Evolutionary conservation across 2,329 filamentous ascomycete genomes (phyloP), one percentile per base, ranked within the genome.

Genomic region (Volutella citrinella): DNA sequence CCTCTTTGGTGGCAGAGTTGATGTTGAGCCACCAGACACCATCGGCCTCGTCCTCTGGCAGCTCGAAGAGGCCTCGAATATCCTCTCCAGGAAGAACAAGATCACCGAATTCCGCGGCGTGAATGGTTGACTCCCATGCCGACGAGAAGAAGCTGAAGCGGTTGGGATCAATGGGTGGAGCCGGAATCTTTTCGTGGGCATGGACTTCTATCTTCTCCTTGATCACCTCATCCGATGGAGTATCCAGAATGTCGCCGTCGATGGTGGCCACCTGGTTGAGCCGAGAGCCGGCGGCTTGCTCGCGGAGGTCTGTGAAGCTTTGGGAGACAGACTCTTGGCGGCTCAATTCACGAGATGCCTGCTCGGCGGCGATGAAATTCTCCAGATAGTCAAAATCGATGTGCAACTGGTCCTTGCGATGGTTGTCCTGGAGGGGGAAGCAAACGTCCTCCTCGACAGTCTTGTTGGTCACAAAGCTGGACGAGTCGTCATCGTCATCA

Each of bases 1-100:
- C 93, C 39, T 91, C 89, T 55, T 90, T 86, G 2, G 84, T 90
- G 3, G 91, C 88, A 49, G 87, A 88, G 58, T 91, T 84, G 59
- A 96, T 84, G 54, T 98, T 95, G 31, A 98, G 74, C 93, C 93
- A 98, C 90, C 91, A 98, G n/a, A 95, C 90, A 52, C 91, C 91
- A 50, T 89, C 74, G 3, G 67, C 62, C 42, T 80, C 77, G 19
- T 74, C 72, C 32, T 72, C 79, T 7, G 79, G 79, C 20, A 82
- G 68, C 19, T 72, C 69, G 57, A 98, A 98, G 10, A 98, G 78
- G 36, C 89, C 88, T 19, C 87, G 83, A 51, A 97, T 85, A 38
- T 84, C 85, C 59, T 96, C 93, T 8, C 89, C 91, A 3, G 90
- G 89, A 37, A 95, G 80, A 5, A 96, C 77, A 8, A 96, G 75